These are phyloP conservation scores for Fonsecaea multimorphosa DNA, from an alignment of 2,329 filamentous ascomycete genomes.

Conservation along the genomic window DNA sequence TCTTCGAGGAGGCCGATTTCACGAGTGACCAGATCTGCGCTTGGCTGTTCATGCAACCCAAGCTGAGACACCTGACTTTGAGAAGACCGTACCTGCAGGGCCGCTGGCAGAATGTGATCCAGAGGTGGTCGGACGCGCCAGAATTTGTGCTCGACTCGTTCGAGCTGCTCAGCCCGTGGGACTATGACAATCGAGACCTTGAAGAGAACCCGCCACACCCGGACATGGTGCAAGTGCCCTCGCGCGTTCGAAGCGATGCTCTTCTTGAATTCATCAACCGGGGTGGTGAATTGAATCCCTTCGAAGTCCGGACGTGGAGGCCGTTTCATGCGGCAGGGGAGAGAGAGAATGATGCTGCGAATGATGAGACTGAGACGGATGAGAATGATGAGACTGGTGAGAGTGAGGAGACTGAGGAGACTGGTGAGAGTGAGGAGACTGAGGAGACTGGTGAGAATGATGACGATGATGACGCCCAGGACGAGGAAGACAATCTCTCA, in stretches of 20 bases:
- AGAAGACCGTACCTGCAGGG: conserved; percentile 10
- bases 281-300: conserved; percentile 22
- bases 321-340: background rate
- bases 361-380: too few species aligned
- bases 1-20: conserved; percentile 16
- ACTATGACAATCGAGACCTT: background rate
- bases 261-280: conserved; percentile 23
- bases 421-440: too few species aligned
- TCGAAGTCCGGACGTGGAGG: conserved; percentile 9
- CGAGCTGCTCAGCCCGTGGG: background rate
- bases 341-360: background rate
- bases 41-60: conserved; percentile 26
- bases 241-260: conserved; percentile 14
- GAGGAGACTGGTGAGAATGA: too few species aligned
- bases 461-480: background rate
- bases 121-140: conserved; percentile 4
- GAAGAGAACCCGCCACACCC: background rate
- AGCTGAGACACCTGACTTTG: conserved; percentile 17
- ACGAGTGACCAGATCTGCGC: background rate
- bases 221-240: conserved; percentile 6
- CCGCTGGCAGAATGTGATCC: conserved; percentile 11
- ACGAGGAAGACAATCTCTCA: conserved; percentile 5
- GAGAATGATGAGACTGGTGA: too few species aligned
- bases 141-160: conserved; percentile 18
- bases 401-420: too few species aligned